phyloP scores from a whole-genome alignment of 2,329 filamentous ascomycete genomes.

The Aureobasidium sp. region DNA sequence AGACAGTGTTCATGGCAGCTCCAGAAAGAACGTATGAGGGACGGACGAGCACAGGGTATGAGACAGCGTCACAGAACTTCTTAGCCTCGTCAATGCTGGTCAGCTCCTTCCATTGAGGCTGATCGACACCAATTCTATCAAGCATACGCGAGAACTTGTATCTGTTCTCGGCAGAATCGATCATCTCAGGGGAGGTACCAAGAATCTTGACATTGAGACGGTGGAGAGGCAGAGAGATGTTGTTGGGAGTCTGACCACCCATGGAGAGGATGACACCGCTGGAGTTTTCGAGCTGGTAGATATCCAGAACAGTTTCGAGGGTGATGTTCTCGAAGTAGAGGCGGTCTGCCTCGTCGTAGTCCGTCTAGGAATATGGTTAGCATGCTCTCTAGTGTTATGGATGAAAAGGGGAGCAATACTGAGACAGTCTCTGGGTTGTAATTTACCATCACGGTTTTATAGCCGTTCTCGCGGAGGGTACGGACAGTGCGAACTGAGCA shows the following conservation, averaged over 20 bases:
- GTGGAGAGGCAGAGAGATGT: conserved; percentile 85
- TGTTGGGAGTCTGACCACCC: conserved; percentile 97
- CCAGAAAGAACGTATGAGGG: conserved; percentile 96
- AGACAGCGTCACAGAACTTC: conserved; percentile 78
- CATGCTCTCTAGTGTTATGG: too few species aligned
- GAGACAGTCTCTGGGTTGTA: conserved; percentile 36
- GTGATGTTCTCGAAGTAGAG: conserved; percentile 97
- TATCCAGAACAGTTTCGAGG: conserved; percentile 82
- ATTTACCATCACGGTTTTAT: conserved; percentile 98
- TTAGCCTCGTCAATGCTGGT: conserved; percentile 89
- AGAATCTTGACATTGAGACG: conserved; percentile 86
- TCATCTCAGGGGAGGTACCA: conserved; percentile 97
- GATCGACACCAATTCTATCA: conserved; percentile 88
- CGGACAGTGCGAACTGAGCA: conserved; percentile 92
- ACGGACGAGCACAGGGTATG: conserved; percentile 88
- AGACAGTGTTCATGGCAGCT: conserved; percentile 98
- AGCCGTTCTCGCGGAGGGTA: conserved; percentile 72
- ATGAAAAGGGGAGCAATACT: too few species aligned
- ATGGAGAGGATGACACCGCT: conserved; percentile 87
- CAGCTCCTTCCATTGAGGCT: conserved; percentile 96
- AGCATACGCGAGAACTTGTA: conserved; percentile 99
- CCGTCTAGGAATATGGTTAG: conserved; percentile 30
- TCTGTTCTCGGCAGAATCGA: conserved; percentile 92
- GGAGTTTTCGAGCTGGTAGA: conserved; percentile 80
- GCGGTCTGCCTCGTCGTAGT: conserved; percentile 89